phyloP scores from a whole-genome alignment of 177 flowering plant species.

The Vitis hybrid region DNA sequence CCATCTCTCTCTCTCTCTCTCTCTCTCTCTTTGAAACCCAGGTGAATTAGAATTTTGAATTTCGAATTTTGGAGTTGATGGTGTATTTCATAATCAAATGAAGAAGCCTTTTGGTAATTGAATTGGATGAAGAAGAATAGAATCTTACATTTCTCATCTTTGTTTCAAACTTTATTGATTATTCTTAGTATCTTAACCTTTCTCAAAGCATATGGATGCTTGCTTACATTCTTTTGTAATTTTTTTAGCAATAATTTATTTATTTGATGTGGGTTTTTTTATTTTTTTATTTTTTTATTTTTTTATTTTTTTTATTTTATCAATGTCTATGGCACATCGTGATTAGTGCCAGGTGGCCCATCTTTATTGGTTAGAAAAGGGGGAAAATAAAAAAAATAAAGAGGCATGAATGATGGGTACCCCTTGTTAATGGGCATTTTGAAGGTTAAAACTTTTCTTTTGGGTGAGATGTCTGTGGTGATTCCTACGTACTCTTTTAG shows the following conservation, averaged over 20 bases:
- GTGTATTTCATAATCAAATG: constrained; percentile 11
- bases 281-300: no score
- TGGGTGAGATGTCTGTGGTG: background rate
- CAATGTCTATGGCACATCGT: no score
- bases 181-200: constrained; percentile 27
- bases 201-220: constrained; percentile 12
- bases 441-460: no score
- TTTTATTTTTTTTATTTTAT: no score
- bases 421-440: no score
- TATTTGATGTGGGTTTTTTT: no score
- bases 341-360: background rate
- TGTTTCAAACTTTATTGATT: constrained; percentile 16
- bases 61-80: background rate
- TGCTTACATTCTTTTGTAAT: background rate
- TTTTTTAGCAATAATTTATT: background rate
- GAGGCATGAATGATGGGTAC: no score
- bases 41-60: background rate
- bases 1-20: background rate
- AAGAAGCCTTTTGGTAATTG: constrained; percentile 9
- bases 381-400: constrained; percentile 1
- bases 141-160: constrained; percentile 19
- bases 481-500: background rate
- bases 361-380: background rate
- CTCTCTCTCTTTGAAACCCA: background rate
- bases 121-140: constrained; percentile 37